phyloP scores from a whole-genome alignment of 352 stramenopile genomes.

The Pythium plurisporium region DNA sequence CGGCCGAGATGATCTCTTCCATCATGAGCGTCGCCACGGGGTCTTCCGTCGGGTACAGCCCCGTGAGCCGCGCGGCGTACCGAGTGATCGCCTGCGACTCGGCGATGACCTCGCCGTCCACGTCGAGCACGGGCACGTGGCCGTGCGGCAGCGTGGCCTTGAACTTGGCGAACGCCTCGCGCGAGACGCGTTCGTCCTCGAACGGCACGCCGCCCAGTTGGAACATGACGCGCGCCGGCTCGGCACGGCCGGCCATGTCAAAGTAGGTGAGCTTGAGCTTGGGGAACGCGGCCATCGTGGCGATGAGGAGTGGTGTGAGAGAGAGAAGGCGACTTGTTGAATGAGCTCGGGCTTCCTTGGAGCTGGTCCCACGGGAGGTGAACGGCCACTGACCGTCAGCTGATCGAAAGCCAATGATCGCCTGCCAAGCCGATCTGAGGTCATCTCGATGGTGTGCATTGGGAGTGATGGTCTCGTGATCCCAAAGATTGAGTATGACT shows the following conservation, averaged over 20 bases:
- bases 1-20: constrained; percentile 14
- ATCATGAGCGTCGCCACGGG: neutral
- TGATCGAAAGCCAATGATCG: too few relatives aligned
- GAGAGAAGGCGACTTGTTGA: too few relatives aligned
- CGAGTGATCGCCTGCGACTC: constrained; percentile 29
- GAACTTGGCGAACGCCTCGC: constrained; percentile 15
- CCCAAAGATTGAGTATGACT: too few relatives aligned
- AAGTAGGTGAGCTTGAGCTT: constrained; percentile 7
- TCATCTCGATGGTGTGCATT: too few relatives aligned
- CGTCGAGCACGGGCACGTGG: constrained; percentile 27
- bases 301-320: too few relatives aligned
- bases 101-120: constrained; percentile 22
- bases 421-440: too few relatives aligned
- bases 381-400: too few relatives aligned
- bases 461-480: too few relatives aligned
- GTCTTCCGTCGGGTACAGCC: constrained; percentile 26
- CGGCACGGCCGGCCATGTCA: constrained; percentile 1
- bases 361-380: too few relatives aligned
- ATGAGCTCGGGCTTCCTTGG: too few relatives aligned
- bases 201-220: constrained; percentile 29
- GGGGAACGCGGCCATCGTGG: too few relatives aligned
- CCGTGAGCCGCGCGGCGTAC: constrained; percentile 28
- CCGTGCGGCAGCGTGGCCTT: constrained; percentile 28
- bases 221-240: constrained; percentile 21
- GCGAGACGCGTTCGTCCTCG: constrained; percentile 27